phyloP scores from a whole-genome alignment of 352 stramenopile genomes.

The Pythium monospermum region DNA sequence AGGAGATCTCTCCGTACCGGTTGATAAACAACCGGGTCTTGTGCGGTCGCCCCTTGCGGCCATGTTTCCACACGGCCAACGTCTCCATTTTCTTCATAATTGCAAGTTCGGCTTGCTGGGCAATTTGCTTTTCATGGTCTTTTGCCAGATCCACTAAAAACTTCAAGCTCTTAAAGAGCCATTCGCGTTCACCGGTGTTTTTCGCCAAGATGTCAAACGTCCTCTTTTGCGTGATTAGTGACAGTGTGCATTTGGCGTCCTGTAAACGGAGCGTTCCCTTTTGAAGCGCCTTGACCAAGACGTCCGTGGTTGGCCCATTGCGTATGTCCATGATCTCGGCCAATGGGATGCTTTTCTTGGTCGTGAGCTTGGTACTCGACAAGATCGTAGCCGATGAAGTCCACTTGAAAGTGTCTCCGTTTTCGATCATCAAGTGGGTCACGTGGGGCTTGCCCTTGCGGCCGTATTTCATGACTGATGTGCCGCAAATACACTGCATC shows the following conservation, averaged over 20 bases:
- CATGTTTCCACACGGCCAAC: slow-evolving; percentile 69
- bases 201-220: slow-evolving; percentile 76
- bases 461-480: slow-evolving; percentile 71
- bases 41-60: slow-evolving; percentile 67
- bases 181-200: slow-evolving; percentile 64
- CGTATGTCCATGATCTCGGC: slow-evolving; percentile 50
- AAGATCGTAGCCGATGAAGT: slow-evolving; percentile 66
- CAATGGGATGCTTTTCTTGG: slow-evolving; percentile 61
- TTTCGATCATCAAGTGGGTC: slow-evolving; percentile 72
- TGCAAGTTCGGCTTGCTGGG: slow-evolving; percentile 72
- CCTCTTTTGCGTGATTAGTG: slow-evolving; percentile 62
- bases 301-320: slow-evolving; percentile 51
- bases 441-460: slow-evolving; percentile 74
- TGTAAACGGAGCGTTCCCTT: slow-evolving; percentile 55
- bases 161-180: slow-evolving; percentile 63
- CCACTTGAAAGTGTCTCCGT: slow-evolving; percentile 74
- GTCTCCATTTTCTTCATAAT: slow-evolving; percentile 86
- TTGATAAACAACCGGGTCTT: slow-evolving; percentile 82
- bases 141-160: slow-evolving; percentile 70
- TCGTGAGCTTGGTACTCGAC: slow-evolving; percentile 16
- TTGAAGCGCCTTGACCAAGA: slow-evolving; percentile 58
- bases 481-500: slow-evolving; percentile 70
- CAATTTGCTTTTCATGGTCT: slow-evolving; percentile 66
- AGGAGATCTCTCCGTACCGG: slow-evolving; percentile 79
- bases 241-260: slow-evolving; percentile 71